A percentile compares a stretch with the other conserved stretches of the same genome.
Conservation (phyloP, 2,329 filamentous ascomycete genomes). For the Fusarium austroafricanum region DNA sequence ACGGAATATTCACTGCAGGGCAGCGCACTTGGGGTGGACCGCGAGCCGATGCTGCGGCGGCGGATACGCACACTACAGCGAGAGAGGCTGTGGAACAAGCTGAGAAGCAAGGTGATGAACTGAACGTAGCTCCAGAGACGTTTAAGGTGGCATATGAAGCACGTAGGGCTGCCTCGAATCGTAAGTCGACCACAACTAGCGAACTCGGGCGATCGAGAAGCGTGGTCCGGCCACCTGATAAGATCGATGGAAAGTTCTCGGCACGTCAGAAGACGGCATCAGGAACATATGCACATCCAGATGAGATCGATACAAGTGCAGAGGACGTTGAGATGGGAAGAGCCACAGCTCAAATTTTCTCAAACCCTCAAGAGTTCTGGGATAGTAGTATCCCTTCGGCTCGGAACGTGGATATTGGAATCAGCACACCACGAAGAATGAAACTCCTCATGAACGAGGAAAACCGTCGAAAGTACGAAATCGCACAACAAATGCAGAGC, state of each 20-base stretch:
- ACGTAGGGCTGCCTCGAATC: constrained; percentile 49
- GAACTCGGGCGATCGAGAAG: constrained; percentile 62
- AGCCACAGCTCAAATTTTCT: not conserved
- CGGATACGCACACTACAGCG: constrained; percentile 79
- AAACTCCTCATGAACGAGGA: constrained; percentile 84
- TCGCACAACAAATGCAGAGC: constrained; percentile 59
- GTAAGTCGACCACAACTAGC: constrained; percentile 44
- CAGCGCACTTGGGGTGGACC: constrained; percentile 97
- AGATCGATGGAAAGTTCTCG: constrained; percentile 82
- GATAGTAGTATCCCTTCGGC: constrained; percentile 73
- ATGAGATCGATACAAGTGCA: constrained; percentile 61
- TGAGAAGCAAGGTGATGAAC: constrained; percentile 81
- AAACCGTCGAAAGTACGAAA: constrained; percentile 78
- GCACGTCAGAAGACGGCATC: constrained; percentile 74
- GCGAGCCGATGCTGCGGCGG: constrained; percentile 85
- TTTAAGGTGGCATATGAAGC: constrained; percentile 74
- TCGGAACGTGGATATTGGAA: constrained; percentile 66
- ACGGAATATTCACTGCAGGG: constrained; percentile 93
- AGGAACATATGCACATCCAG: constrained; percentile 76
- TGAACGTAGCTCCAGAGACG: constrained; percentile 89
- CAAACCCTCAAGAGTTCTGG: constrained; percentile 65
- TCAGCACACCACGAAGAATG: constrained; percentile 75
- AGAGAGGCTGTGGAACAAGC: constrained; percentile 88
- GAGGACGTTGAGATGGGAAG: constrained; percentile 48
- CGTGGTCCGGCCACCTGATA: constrained; percentile 77